These are phyloP conservation scores for Fusarium robinianum DNA, from an alignment of 2,329 filamentous ascomycete species.

Conservation along the genomic window DNA sequence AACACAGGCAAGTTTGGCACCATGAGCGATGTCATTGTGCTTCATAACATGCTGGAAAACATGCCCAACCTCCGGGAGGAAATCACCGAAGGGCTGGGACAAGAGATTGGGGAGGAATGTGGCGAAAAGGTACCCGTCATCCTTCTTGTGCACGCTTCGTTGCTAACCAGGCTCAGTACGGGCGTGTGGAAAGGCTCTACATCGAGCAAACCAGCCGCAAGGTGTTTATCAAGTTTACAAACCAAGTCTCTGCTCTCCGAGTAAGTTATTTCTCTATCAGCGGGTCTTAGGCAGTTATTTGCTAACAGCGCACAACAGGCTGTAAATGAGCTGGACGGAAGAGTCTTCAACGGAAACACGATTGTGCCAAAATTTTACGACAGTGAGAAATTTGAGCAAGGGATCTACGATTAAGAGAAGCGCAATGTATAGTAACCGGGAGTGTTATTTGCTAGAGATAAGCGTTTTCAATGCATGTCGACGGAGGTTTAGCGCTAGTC, in stretches of 20 bases:
- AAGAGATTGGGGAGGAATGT: conserved; percentile 96
- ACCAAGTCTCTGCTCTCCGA: conserved; percentile 79
- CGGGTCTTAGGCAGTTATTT: neutral
- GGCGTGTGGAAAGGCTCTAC: conserved; percentile 77
- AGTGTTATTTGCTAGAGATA: neutral
- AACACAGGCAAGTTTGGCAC: conserved; percentile 61
- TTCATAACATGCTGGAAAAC: conserved; percentile 83
- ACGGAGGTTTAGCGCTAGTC: no score
- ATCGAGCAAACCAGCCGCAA: conserved; percentile 67
- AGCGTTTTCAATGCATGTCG: no score
- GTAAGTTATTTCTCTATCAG: conserved; percentile 57
- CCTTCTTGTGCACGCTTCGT: neutral
- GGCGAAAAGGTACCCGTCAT: conserved; percentile 65
- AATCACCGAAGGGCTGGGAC: conserved; percentile 74
- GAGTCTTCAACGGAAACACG: conserved; percentile 84
- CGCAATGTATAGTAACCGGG: neutral
- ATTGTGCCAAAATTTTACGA: conserved; percentile 86
- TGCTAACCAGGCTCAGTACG: conserved; percentile 62
- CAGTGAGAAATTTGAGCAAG: conserved; percentile 77
- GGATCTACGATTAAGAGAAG: conserved; percentile 49
- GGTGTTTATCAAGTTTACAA: conserved; percentile 94
- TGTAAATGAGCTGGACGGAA: conserved; percentile 85
- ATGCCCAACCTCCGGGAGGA: conserved; percentile 78
- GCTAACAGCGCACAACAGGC: conserved; percentile 57
- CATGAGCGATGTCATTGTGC: conserved; percentile 81